These are phyloP conservation scores for Leishmania turanica DNA, from an alignment of 208 protist genomes.

Conservation along the genomic window DNA sequence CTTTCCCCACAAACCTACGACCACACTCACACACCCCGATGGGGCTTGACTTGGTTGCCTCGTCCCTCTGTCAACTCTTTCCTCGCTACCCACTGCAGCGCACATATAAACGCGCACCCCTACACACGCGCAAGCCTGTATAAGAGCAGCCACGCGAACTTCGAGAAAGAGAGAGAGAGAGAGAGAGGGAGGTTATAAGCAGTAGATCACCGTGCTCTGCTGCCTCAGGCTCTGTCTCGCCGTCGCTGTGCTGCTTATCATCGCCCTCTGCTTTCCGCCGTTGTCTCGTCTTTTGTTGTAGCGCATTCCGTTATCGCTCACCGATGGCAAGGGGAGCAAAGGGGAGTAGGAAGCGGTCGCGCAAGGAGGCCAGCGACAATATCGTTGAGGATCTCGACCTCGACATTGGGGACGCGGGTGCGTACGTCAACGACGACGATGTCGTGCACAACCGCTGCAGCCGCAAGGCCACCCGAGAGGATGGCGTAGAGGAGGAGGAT, in stretches of 20 bases:
- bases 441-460: constrained; percentile 60
- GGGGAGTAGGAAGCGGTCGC: constrained; percentile 28
- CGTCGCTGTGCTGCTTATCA: background rate
- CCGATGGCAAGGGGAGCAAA: background rate
- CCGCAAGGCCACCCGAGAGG: constrained; percentile 24
- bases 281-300: background rate
- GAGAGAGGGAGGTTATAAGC: background rate
- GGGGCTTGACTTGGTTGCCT: background rate
- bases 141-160: background rate
- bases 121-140: background rate
- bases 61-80: background rate
- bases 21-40: constrained; percentile 5
- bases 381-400: constrained; percentile 86
- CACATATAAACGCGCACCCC: too few species aligned
- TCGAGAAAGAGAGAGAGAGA: background rate
- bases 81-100: background rate
- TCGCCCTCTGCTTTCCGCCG: background rate
- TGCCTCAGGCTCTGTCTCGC: background rate
- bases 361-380: constrained; percentile 36
- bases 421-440: constrained; percentile 57
- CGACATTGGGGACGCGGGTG: constrained; percentile 47
- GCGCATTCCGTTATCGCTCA: background rate
- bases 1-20: background rate
- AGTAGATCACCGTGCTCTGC: background rate
- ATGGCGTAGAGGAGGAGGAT: constrained; percentile 36